Evolutionary conservation across 106 monocot genomes (phyloP).

Genomic region (Chionographis japonica): DNA sequence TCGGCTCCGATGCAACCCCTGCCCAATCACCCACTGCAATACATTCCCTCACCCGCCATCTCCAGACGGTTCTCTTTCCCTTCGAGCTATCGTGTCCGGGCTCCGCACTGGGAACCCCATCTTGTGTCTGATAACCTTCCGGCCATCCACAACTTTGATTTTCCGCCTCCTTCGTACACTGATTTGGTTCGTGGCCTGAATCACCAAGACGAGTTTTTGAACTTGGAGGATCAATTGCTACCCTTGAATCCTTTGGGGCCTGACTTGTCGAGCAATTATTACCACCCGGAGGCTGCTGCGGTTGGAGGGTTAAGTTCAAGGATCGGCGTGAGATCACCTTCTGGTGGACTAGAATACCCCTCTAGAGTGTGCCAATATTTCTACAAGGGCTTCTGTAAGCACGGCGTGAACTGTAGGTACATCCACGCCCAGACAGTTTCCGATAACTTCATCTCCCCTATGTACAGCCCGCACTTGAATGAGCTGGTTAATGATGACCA

Average conservation of each 20-base stretch:
- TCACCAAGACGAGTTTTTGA: conserved; percentile 14
- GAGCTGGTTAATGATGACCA: conserved; percentile 38
- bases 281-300: conserved; percentile 9
- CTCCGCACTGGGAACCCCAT: conserved; percentile 21
- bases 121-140: conserved; percentile 6
- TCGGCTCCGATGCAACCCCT: conserved; percentile 6
- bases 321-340: conserved; percentile 24
- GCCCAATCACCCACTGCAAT: background rate
- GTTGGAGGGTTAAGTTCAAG: conserved; percentile 1
- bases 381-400: conserved; percentile 67
- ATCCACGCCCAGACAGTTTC: conserved; percentile 33
- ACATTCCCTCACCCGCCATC: conserved; percentile 3
- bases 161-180: background rate
- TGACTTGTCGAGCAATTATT: conserved; percentile 6
- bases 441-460: no score
- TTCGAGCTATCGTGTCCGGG: conserved; percentile 3
- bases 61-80: conserved; percentile 16
- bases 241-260: background rate
- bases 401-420: conserved; percentile 65
- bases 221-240: conserved; percentile 15
- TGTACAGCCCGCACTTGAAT: conserved; percentile 9
- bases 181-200: conserved; percentile 7
- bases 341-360: conserved; percentile 23
- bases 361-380: conserved; percentile 46
- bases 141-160: conserved; percentile 12